A percentile compares a stretch with the other conserved stretches of the same genome.
phyloP scores from a whole-genome alignment of 768 basidiomycete genomes.

The Agaricus sinodeliciosus region DNA sequence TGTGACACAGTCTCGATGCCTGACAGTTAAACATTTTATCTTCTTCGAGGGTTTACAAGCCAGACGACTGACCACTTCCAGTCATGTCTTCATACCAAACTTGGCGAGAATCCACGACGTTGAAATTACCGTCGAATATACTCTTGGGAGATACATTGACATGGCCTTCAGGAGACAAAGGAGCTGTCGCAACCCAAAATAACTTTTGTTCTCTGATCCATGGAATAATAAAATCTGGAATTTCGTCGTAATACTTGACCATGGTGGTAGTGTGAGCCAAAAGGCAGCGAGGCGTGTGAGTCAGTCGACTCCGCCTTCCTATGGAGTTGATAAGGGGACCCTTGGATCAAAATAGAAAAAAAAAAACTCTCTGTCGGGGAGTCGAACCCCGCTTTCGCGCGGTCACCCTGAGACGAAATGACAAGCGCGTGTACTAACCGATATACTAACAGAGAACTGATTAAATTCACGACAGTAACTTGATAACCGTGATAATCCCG shows the following conservation, averaged over 20 bases:
- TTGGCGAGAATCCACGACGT: conserved; percentile 36
- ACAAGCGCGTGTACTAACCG: conserved; percentile 15
- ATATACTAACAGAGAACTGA: conserved; percentile 13
- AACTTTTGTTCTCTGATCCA: conserved; percentile 54
- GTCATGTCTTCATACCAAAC: conserved; percentile 68
- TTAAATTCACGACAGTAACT: no score
- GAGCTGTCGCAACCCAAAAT: conserved; percentile 60
- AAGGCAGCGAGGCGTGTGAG: neutral
- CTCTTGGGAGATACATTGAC: conserved; percentile 64
- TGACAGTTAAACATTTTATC: conserved; percentile 13
- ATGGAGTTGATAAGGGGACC: no score
- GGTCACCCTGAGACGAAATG: neutral
- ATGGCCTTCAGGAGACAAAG: conserved; percentile 49
- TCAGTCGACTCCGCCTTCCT: neutral
- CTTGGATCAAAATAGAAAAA: neutral
- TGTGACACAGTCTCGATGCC: conserved; percentile 57
- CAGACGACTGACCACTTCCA: conserved; percentile 44
- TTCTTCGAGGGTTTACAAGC: neutral
- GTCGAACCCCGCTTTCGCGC: conserved; percentile 15
- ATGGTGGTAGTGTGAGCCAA: conserved; percentile 23
- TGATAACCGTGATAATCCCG: no score
- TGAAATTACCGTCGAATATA: conserved; percentile 38
- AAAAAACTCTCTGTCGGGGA: conserved; percentile 10
- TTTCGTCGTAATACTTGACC: conserved; percentile 47
- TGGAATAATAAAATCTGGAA: conserved; percentile 38